A percentile compares a stretch with the other conserved stretches of the same genome.
Evolutionary conservation across 352 stramenopile genomes (phyloP).

Genomic region (Globisporangium acanthophoron): DNA sequence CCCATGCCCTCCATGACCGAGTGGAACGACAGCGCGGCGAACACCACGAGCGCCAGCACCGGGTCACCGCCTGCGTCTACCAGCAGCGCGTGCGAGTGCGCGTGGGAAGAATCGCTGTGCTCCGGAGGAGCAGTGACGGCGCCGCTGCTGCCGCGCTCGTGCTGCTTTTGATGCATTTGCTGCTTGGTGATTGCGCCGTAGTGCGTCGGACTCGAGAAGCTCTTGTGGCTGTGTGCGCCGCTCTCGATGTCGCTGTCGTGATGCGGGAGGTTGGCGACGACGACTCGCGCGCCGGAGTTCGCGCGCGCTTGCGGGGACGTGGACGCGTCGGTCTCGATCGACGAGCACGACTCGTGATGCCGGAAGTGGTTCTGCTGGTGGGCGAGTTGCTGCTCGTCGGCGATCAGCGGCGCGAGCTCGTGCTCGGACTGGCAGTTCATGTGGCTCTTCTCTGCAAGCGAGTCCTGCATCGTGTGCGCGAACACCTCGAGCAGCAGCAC

Average conservation of each 20-base stretch:
- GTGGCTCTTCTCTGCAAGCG: conserved; percentile 22
- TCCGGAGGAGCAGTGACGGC: not conserved
- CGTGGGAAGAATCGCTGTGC: conserved; percentile 33
- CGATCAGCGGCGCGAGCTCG: conserved; percentile 22
- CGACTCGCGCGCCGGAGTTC: too few relatives aligned
- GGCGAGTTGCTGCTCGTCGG: not conserved
- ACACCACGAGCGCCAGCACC: conserved; percentile 67
- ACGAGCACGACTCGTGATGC: conserved; percentile 19
- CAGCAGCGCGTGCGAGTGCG: conserved; percentile 61
- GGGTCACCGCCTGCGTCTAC: conserved; percentile 30
- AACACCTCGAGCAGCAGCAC: conserved; percentile 71
- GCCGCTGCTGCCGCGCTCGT: not conserved
- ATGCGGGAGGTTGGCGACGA: not conserved
- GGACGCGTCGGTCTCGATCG: conserved; percentile 10
- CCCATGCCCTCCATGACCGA: conserved; percentile 85
- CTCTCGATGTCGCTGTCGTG: conserved; percentile 9
- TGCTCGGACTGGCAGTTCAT: not conserved
- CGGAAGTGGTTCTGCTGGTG: conserved; percentile 17
- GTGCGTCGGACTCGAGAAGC: not conserved
- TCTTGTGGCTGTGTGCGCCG: conserved; percentile 7
- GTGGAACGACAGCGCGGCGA: conserved; percentile 77
- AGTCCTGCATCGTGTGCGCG: conserved; percentile 52
- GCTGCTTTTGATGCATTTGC: too few relatives aligned
- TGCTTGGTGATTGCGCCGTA: not conserved
- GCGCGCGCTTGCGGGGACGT: not conserved